Evolutionary conservation across 768 basidiomycete species (phyloP).

Genomic region (Tephrocybe sp.): DNA sequence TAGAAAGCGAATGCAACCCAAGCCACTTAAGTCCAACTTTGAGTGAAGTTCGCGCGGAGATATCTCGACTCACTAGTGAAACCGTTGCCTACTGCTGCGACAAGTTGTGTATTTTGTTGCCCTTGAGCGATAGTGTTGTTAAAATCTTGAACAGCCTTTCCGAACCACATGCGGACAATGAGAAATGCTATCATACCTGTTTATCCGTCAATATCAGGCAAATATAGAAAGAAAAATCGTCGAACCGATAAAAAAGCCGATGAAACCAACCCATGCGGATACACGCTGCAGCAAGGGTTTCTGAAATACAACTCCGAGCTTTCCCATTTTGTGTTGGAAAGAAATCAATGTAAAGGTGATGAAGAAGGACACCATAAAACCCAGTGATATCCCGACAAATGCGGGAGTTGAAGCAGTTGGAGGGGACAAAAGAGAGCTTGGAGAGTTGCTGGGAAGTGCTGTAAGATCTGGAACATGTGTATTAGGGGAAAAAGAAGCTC

Average conservation of each 20-base stretch:
- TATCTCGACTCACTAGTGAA: constrained; percentile 62
- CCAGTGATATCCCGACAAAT: constrained; percentile 61
- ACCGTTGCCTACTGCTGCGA: constrained; percentile 64
- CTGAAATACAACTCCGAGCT: constrained; percentile 45
- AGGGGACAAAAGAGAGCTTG: constrained; percentile 52
- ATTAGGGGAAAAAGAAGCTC: constrained; percentile 1
- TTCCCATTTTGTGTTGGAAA: constrained; percentile 62
- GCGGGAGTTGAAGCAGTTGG: constrained; percentile 59
- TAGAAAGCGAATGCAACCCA: constrained; percentile 80
- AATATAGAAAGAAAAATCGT: constrained; percentile 2
- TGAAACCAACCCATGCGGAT: constrained; percentile 73
- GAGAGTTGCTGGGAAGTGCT: constrained; percentile 54
- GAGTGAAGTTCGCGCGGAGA: not conserved
- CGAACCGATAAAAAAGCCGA: constrained; percentile 73
- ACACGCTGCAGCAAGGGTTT: constrained; percentile 54
- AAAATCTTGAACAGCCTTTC: constrained; percentile 76
- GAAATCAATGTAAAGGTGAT: constrained; percentile 62
- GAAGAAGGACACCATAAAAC: constrained; percentile 60
- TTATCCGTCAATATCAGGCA: not conserved
- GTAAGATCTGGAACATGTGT: constrained; percentile 49
- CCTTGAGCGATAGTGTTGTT: constrained; percentile 61
- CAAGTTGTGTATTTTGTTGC: constrained; percentile 50
- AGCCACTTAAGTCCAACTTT: constrained; percentile 47
- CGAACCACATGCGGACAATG: constrained; percentile 77
- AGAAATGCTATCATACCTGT: constrained; percentile 68